Evolutionary conservation across 2,329 filamentous ascomycete species (phyloP).

Genomic region (Aureobasidium sp.): DNA sequence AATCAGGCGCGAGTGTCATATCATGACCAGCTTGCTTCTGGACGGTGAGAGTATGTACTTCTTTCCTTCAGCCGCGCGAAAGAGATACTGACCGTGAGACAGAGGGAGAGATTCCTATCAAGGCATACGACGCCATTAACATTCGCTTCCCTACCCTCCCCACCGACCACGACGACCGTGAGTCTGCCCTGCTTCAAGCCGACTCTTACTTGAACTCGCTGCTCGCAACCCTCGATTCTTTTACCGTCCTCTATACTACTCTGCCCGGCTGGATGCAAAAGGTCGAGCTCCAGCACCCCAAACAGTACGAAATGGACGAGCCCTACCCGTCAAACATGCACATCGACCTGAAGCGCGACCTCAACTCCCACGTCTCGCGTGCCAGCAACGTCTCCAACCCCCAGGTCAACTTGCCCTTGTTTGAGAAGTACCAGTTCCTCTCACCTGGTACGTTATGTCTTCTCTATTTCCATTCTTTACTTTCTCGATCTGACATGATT

Average conservation of each 20-base stretch:
- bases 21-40: not conserved
- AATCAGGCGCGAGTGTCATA: not conserved
- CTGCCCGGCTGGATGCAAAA: slow-evolving; percentile 30
- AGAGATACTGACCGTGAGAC: not conserved
- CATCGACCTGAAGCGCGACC: slow-evolving; percentile 64
- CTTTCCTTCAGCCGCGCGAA: fast-evolving
- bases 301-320: slow-evolving; percentile 54
- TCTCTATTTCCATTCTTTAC: not conserved
- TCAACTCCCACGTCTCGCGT: slow-evolving; percentile 28
- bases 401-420: slow-evolving; percentile 48
- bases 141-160: slow-evolving; percentile 4
- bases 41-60: not conserved
- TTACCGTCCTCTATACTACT: slow-evolving; percentile 69
- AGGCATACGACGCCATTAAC: not conserved
- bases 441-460: not conserved
- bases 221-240: slow-evolving; percentile 33
- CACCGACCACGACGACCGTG: not conserved
- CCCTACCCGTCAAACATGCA: slow-evolving; percentile 55
- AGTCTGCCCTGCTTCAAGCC: slow-evolving; percentile 5
- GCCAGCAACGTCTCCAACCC: slow-evolving; percentile 29
- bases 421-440: slow-evolving; percentile 92
- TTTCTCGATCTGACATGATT: not conserved
- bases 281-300: slow-evolving; percentile 4
- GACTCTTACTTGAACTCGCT: slow-evolving; percentile 13
- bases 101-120: slow-evolving; percentile 2